Percentiles rank a stretch among this genome's conserved stretches.
phyloP scores from a whole-genome alignment of 2,329 filamentous ascomycete species.

The Neurospora crassa region DNA sequence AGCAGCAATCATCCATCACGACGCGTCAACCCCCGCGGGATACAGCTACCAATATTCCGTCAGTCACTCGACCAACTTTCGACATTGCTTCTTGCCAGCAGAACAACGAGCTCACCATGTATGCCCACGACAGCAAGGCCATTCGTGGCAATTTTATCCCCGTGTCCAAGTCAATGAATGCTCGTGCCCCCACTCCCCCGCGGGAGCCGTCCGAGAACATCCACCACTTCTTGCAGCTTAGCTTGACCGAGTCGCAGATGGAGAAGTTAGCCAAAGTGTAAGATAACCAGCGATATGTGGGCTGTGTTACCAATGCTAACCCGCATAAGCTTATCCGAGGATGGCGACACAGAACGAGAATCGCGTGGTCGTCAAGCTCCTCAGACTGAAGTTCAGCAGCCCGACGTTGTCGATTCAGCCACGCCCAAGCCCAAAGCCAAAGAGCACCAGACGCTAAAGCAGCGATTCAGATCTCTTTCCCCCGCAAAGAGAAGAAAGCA shows the following conservation, averaged over 20 bases:
- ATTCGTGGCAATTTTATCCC: conserved; percentile 30
- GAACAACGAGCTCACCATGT: conserved; percentile 7
- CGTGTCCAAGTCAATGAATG: conserved; percentile 18
- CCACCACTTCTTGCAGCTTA: conserved; percentile 29
- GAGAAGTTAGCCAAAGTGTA: conserved; percentile 38
- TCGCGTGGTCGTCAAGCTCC: conserved; percentile 3
- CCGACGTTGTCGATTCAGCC: not conserved
- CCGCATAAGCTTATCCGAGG: conserved; percentile 5
- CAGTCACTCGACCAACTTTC: not conserved
- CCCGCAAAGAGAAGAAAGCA: conserved; percentile 3
- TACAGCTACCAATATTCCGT: not conserved
- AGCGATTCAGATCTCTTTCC: conserved; percentile 10
- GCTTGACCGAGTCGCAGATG: conserved; percentile 39
- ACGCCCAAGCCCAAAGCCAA: not conserved
- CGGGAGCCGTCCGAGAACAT: too few species aligned
- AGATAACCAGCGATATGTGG: conserved; percentile 8
- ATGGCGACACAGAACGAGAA: conserved; percentile 3
- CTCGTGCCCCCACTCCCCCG: too few species aligned
- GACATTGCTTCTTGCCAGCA: not conserved
- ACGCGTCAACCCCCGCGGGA: not conserved
- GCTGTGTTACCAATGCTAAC: conserved; percentile 8
- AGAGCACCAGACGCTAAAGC: conserved; percentile 1
- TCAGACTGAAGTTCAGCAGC: not conserved
- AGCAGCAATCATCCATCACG: not conserved
- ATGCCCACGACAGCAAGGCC: conserved; percentile 15